phyloP scores from a whole-genome alignment of 257 asterid species.

The Jasminum sambac region DNA sequence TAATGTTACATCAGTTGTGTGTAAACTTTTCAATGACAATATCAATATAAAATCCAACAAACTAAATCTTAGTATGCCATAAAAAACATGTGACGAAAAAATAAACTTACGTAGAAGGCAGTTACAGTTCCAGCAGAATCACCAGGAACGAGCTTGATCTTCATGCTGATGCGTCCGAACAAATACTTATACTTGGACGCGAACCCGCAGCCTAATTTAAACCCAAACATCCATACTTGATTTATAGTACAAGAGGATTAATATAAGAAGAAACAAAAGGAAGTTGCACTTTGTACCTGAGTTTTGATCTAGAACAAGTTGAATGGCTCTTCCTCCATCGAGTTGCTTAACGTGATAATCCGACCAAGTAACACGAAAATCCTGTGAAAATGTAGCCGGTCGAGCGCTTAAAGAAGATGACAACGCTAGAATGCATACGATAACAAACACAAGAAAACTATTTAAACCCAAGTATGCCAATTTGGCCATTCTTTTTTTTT shows the following conservation, averaged over 20 bases:
- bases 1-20: too few species aligned
- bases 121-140: constrained; percentile 70
- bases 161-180: constrained; percentile 53
- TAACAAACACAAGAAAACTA: background rate
- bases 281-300: constrained; percentile 41
- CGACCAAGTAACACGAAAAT: constrained; percentile 62
- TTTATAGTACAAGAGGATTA: background rate
- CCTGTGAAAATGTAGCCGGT: constrained; percentile 68
- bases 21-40: too few species aligned
- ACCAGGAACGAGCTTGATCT: constrained; percentile 63
- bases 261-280: background rate
- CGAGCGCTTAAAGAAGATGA: constrained; percentile 39
- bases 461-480: constrained; percentile 2
- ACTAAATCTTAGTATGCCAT: background rate
- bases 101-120: constrained; percentile 49
- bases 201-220: constrained; percentile 45
- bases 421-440: constrained; percentile 23
- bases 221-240: background rate
- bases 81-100: background rate
- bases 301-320: constrained; percentile 66
- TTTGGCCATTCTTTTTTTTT: constrained; percentile 43
- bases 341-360: constrained; percentile 65
- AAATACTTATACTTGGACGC: constrained; percentile 45
- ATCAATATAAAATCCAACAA: too few species aligned
- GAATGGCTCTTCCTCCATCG: constrained; percentile 72